These are phyloP conservation scores for Colletotrichum limetticola DNA, from an alignment of 2,329 filamentous ascomycete genomes.

Conservation along the genomic window DNA sequence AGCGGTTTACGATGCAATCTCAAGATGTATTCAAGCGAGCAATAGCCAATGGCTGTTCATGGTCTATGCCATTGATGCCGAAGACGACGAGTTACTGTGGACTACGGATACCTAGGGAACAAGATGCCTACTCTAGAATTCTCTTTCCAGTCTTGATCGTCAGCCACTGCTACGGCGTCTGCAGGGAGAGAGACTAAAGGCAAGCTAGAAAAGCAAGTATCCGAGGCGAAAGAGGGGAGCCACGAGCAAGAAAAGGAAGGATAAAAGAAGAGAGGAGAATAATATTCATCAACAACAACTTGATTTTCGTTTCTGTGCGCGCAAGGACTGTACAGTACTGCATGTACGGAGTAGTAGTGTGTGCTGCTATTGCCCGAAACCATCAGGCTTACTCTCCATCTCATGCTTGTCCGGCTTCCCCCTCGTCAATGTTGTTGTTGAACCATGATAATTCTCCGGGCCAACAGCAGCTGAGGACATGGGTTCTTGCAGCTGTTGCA, in stretches of 20 bases:
- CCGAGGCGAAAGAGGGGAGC: neutral
- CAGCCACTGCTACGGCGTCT: neutral
- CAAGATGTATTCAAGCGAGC: neutral
- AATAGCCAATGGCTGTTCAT: neutral
- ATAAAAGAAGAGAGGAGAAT: neutral
- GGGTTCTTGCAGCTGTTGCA: constrained; percentile 9
- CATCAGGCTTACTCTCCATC: neutral
- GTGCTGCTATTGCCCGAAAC: neutral
- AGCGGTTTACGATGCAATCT: constrained; percentile 8
- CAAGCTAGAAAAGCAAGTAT: constrained; percentile 24
- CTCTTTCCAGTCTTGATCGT: neutral
- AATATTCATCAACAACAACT: constrained; percentile 16
- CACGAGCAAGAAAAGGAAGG: neutral
- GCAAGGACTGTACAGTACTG: neutral
- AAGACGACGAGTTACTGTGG: neutral
- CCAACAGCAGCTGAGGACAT: constrained; percentile 32
- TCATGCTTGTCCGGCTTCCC: no score
- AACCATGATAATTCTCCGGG: constrained; percentile 22
- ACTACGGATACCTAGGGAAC: neutral
- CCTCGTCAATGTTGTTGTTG: constrained; percentile 16
- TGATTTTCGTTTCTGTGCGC: neutral
- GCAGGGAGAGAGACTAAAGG: constrained; percentile 13
- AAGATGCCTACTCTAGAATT: neutral
- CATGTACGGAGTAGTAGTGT: neutral
- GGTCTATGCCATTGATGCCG: neutral